phyloP scores from a whole-genome alignment of 345 rosid genomes.

The Microthlaspi erraticum region DNA sequence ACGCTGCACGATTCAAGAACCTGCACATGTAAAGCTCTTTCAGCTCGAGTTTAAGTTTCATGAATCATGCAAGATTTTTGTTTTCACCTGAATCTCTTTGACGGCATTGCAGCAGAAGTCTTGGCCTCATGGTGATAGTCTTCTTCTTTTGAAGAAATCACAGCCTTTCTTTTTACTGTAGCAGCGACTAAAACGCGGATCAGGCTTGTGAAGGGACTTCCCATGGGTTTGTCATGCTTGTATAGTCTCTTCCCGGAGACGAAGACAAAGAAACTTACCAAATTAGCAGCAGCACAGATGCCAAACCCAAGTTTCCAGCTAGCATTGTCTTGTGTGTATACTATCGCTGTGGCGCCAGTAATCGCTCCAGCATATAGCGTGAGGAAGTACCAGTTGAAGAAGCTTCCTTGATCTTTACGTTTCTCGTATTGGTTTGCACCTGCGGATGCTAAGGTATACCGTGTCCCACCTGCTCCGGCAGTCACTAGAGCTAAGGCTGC shows the following conservation, averaged over 20 bases:
- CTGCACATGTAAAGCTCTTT: conserved; percentile 6
- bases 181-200: conserved; percentile 55
- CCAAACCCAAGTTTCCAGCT: conserved; percentile 60
- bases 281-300: conserved; percentile 41
- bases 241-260: conserved; percentile 50
- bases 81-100: conserved; percentile 48
- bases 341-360: conserved; percentile 44
- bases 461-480: conserved; percentile 43
- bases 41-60: neutral
- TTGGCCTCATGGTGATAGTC: conserved; percentile 41
- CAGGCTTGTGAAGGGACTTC: conserved; percentile 53
- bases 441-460: conserved; percentile 48
- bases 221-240: conserved; percentile 44
- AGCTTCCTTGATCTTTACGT: conserved; percentile 44
- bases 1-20: conserved; percentile 42
- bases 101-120: conserved; percentile 21
- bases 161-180: conserved; percentile 42
- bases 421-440: conserved; percentile 56
- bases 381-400: conserved; percentile 61
- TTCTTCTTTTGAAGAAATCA: conserved; percentile 38
- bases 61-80: neutral
- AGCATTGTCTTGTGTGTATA: conserved; percentile 52
- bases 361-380: conserved; percentile 7
- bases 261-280: conserved; percentile 43
- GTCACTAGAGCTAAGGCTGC: conserved; percentile 43